phyloP scores from a whole-genome alignment of 2,329 filamentous ascomycete genomes.

The Penicillium glabrum region DNA sequence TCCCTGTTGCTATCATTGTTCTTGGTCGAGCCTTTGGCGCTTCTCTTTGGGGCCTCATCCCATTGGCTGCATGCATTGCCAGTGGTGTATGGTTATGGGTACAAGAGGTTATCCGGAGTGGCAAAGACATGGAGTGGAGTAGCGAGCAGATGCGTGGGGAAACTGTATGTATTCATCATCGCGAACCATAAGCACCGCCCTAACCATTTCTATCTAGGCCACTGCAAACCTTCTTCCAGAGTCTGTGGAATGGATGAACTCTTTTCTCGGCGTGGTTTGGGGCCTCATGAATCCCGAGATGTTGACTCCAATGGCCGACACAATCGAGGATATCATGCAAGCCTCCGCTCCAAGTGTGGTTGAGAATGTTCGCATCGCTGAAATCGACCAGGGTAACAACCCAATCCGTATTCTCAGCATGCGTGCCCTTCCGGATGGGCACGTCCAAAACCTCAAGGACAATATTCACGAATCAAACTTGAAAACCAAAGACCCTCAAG shows the following conservation, averaged over 20 bases:
- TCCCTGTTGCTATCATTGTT: slow-evolving; percentile 72
- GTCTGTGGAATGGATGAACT: slow-evolving; percentile 96
- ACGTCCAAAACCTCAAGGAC: slow-evolving; percentile 79
- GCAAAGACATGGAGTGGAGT: slow-evolving; percentile 81
- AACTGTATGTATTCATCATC: slow-evolving; percentile 51
- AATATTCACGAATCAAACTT: slow-evolving; percentile 76
- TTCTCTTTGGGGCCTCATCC: slow-evolving; percentile 71
- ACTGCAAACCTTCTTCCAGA: slow-evolving; percentile 88
- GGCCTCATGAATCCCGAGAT: slow-evolving; percentile 92
- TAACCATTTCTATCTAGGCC: slow-evolving; percentile 49
- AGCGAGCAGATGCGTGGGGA: slow-evolving; percentile 82
- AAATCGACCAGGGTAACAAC: slow-evolving; percentile 92
- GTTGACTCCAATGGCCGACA: slow-evolving; percentile 90
- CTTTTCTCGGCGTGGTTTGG: slow-evolving; percentile 80
- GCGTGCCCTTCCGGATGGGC: slow-evolving; percentile 77
- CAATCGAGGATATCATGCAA: slow-evolving; percentile 93
- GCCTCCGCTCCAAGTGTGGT: slow-evolving; percentile 88
- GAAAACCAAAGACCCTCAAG: slow-evolving; percentile 79
- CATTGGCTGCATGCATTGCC: slow-evolving; percentile 67
- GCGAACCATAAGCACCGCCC: not conserved
- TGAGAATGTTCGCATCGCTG: slow-evolving; percentile 90
- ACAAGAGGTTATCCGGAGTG: slow-evolving; percentile 80
- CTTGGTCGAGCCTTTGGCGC: slow-evolving; percentile 79
- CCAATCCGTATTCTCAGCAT: slow-evolving; percentile 85
- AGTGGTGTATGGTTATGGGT: slow-evolving; percentile 86